These are phyloP conservation scores for Azolla pinnata DNA, from an alignment of 75 land plant species.

Conservation along the genomic window DNA sequence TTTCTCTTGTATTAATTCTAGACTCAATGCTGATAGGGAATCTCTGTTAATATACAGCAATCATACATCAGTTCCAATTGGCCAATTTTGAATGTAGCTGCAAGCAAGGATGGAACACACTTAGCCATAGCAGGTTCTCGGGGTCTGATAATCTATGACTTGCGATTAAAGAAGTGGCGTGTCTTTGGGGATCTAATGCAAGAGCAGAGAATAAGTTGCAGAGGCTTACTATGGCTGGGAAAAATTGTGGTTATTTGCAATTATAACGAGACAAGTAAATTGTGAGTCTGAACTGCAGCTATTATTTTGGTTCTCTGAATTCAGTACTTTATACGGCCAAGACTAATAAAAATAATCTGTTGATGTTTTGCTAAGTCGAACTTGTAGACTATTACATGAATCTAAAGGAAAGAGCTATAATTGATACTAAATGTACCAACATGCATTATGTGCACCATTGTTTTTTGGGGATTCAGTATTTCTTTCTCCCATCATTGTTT, in stretches of 20 bases:
- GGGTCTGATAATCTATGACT: conserved; percentile 85
- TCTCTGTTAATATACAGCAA: conserved; percentile 41
- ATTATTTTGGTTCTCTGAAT: not conserved
- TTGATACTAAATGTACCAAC: too few relatives aligned
- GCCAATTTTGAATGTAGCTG: conserved; percentile 87
- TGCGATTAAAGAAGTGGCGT: conserved; percentile 73
- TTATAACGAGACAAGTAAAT: conserved; percentile 48
- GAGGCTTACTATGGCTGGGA: conserved; percentile 86
- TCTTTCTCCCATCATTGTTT: too few relatives aligned
- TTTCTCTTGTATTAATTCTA: not conserved
- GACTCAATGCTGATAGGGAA: not conserved
- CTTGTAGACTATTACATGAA: too few relatives aligned
- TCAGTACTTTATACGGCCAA: too few relatives aligned
- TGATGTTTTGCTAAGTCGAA: too few relatives aligned
- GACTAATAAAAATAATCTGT: too few relatives aligned
- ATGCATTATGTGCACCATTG: too few relatives aligned
- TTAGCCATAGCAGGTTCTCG: conserved; percentile 90
- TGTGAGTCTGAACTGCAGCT: too few relatives aligned
- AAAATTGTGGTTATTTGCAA: conserved; percentile 92
- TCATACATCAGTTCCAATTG: conserved; percentile 88
- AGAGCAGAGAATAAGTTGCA: conserved; percentile 83
- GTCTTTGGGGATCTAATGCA: conserved; percentile 96
- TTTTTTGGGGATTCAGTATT: too few relatives aligned
- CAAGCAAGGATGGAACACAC: conserved; percentile 89
- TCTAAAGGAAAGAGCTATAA: too few relatives aligned